A percentile compares a stretch with the other conserved stretches of the same genome.
phyloP scores from a whole-genome alignment of 2,329 filamentous ascomycete species.

The Cladosporium sp. region DNA sequence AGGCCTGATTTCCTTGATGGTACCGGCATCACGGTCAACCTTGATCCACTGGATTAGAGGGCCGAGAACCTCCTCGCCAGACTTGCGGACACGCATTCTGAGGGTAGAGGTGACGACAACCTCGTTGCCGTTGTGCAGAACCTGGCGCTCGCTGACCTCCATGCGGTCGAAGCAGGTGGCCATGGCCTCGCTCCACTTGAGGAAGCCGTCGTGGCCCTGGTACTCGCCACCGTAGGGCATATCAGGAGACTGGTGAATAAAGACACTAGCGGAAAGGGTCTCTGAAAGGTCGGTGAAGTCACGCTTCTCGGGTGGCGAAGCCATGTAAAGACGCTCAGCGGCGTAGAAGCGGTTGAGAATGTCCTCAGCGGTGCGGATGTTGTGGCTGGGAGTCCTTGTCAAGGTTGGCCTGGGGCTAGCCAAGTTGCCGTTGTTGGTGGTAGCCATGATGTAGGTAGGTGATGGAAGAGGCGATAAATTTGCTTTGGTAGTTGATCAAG shows the following conservation, averaged over 20 bases:
- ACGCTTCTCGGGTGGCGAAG: slow-evolving; percentile 24
- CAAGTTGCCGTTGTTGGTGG: slow-evolving; percentile 5
- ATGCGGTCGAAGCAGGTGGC: slow-evolving; percentile 26
- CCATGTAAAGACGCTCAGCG: slow-evolving; percentile 35
- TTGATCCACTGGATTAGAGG: slow-evolving; percentile 32
- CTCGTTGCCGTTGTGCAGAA: slow-evolving; percentile 31
- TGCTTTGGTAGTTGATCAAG: background rate
- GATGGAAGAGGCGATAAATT: background rate
- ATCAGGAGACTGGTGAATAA: slow-evolving; percentile 31
- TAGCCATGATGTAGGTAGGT: slow-evolving; percentile 8
- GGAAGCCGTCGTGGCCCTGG: slow-evolving; percentile 29
- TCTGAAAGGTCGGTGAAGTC: slow-evolving; percentile 32
- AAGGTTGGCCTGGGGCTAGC: slow-evolving; percentile 1
- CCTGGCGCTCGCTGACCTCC: slow-evolving; percentile 29
- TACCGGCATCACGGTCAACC: slow-evolving; percentile 32
- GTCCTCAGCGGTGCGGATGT: slow-evolving; percentile 14
- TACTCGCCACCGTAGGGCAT: slow-evolving; percentile 34
- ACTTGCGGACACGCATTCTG: slow-evolving; percentile 30
- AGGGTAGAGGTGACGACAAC: slow-evolving; percentile 28
- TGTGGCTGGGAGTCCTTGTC: slow-evolving; percentile 3
- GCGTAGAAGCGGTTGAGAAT: slow-evolving; percentile 34
- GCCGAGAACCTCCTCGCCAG: slow-evolving; percentile 27
- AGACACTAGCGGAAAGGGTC: slow-evolving; percentile 24
- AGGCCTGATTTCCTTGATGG: slow-evolving; percentile 29
- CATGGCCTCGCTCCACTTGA: slow-evolving; percentile 32